Base-by-base conservation (phyloP, 768 basidiomycete species). In the Sarcodon sp. region DNA sequence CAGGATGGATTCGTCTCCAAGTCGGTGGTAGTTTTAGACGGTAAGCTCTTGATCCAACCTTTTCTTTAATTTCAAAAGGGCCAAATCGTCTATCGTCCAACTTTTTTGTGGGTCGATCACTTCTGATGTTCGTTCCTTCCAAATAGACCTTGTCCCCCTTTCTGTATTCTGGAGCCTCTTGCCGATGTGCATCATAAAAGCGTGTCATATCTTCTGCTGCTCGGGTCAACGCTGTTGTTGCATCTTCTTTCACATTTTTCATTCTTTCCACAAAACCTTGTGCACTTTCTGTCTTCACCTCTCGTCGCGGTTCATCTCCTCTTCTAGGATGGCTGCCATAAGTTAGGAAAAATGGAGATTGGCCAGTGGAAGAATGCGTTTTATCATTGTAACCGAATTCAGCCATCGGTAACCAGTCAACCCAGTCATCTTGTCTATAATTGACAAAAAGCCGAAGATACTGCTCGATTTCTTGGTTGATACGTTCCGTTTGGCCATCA, bases 381-480 rank as follows among this genome's bases (percentile, higher is more conserved):
- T 57, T 38, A 48, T 66, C 59, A 47, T 69, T 68, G 49, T 69
- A 65, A 0, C 57, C 47, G 36, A 68, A 68, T 36, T 63, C 57
- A 0, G 67, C 63, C 0, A 64, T 41, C 0, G 65, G 44, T 0
- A 72, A 53, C 47, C 63, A 61, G 1, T 60, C 51, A 0, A 47
- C 21, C 70, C 71, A 72, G 33, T 67, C 58, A 3, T 59, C 48
- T 35, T 69, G 64, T 6, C 59, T 51, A 44, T 63, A 55, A 44
- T 64, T 61, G 35, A 53, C 44, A 52, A 61, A 70, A 0, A 62
- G 43, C 0, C 65, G 54, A 0, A 73, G 62, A 50, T 66, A 69
- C 10, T 61, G 60, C 48, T 73, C 68, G 0, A 72, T 27, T 4
- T 62, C 55, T 48, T 69, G 68, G 48, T 73, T 71, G 8, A 64